Evolutionary conservation across 192 early-diverging fungal genomes (phyloP), one percentile per base, ranked within the genome.

Genomic region (Backusella liffmaniae): DNA sequence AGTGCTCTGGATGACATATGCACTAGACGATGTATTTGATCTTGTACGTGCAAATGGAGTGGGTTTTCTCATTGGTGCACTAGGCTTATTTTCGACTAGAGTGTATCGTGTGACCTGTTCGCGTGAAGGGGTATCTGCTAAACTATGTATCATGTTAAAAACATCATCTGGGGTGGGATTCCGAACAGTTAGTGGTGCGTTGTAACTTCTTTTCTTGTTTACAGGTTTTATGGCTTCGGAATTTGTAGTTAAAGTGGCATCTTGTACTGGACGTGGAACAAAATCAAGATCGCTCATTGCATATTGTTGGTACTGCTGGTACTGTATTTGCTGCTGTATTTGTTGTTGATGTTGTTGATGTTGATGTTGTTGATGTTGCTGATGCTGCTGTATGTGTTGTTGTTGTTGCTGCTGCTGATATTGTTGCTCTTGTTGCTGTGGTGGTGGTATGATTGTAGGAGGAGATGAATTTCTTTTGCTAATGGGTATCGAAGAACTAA

Each of bases 111-210:
- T 62, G 56, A 62, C 56, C 56, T 62, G 56, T 29, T 62, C 56
- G 56, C 56, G 56, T 62, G 56, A 62, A 62, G 21, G 56, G 26
- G 56, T 62, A 29, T 62, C 56, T 29, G 56, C 56, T 62, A 62
- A 62, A 62, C 21, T 62, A 62, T 62, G 56, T 62, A 23, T 4
- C 56, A 62, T 62, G 23, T 62, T 29, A 29, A 62, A 62, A 62
- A 29, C 26, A 26, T 62, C 23, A 62, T 62, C 56, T 62, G 56
- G 56, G 29, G 23, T 62, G 56, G 21, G 56, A 29, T 62, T 62
- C 21, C 56, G 56, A 29, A 62, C 56, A 9, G 56, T 62, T 29
- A 62, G 56, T 5, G 56, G 56, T 62, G 56, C 56, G n/a, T 56
- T 26, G 53, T 23, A 56, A 13, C 56, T 62, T 62, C 23, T 29